phyloP scores from a whole-genome alignment of 2,329 filamentous ascomycete species.

The Aspergillus sojae region DNA sequence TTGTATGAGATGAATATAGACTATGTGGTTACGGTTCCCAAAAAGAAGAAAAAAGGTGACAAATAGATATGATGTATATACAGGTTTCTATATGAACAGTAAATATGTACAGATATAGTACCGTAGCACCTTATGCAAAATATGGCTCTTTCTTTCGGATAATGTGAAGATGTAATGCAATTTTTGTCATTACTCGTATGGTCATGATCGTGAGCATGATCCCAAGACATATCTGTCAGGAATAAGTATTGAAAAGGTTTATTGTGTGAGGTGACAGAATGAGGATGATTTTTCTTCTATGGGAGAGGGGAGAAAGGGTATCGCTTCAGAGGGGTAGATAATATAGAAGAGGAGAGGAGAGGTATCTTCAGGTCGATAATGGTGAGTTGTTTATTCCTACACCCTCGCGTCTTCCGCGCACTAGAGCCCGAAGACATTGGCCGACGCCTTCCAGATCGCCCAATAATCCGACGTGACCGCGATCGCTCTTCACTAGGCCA shows the following conservation, averaged over 20 bases:
- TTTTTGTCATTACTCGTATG: constrained; percentile 8
- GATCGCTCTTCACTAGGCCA: constrained; percentile 76
- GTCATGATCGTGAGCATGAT: constrained; percentile 8
- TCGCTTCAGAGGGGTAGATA: neutral
- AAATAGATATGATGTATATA: constrained; percentile 1
- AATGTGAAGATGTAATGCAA: neutral
- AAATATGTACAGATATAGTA: constrained; percentile 2
- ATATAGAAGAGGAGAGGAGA: constrained; percentile 5
- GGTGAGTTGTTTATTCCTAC: constrained; percentile 60
- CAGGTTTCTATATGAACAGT: neutral
- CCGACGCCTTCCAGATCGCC: constrained; percentile 84
- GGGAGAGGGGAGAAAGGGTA: neutral
- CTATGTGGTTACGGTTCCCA: neutral
- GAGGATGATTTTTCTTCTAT: neutral
- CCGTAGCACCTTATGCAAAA: neutral
- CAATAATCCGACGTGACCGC: constrained; percentile 84
- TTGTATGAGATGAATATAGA: constrained; percentile 3
- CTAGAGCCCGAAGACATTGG: constrained; percentile 68
- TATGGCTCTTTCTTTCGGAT: neutral
- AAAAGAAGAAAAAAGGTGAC: neutral
- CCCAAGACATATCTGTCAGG: neutral
- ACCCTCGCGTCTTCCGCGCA: constrained; percentile 68
- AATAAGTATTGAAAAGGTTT: neutral
- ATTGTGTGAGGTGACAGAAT: neutral
- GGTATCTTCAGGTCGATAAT: neutral